Evolutionary conservation across 169 alveolate species (phyloP).

Genomic region (Fabrea salina): DNA sequence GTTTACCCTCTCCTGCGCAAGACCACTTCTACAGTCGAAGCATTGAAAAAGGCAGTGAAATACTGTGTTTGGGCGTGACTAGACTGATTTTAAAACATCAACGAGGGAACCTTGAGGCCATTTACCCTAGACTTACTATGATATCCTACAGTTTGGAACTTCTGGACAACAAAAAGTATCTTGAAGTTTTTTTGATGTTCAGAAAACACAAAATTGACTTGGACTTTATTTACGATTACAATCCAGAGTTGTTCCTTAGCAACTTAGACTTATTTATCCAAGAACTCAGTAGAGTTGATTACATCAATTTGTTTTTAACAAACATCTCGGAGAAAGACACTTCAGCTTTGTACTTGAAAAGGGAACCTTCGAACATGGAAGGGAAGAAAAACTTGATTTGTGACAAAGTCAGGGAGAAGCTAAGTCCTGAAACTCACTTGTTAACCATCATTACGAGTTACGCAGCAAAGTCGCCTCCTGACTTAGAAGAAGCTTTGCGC

Average conservation of each 20-base stretch:
- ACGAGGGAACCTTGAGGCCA: conserved; percentile 84
- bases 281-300: conserved; percentile 63
- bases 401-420: conserved; percentile 52
- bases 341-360: conserved; percentile 55
- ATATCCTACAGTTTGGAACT: conserved; percentile 61
- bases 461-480: conserved; percentile 26
- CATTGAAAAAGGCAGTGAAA: conserved; percentile 77
- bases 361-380: conserved; percentile 46
- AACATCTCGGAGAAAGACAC: conserved; percentile 68
- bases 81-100: conserved; percentile 73
- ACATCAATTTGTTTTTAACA: conserved; percentile 71
- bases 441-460: not conserved
- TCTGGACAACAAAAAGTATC: conserved; percentile 58
- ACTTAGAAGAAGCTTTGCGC: conserved; percentile 30
- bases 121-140: conserved; percentile 66
- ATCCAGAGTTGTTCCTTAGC: conserved; percentile 60
- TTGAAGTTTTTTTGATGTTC: conserved; percentile 61
- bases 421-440: conserved; percentile 53
- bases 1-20: conserved; percentile 34
- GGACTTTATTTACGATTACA: conserved; percentile 77
- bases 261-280: conserved; percentile 57
- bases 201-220: conserved; percentile 80
- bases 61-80: conserved; percentile 55
- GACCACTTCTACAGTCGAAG: conserved; percentile 63
- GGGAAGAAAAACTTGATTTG: conserved; percentile 59